phyloP scores from a whole-genome alignment of 1,139 yeast species.

The Scheffersomyces stambukii region DNA sequence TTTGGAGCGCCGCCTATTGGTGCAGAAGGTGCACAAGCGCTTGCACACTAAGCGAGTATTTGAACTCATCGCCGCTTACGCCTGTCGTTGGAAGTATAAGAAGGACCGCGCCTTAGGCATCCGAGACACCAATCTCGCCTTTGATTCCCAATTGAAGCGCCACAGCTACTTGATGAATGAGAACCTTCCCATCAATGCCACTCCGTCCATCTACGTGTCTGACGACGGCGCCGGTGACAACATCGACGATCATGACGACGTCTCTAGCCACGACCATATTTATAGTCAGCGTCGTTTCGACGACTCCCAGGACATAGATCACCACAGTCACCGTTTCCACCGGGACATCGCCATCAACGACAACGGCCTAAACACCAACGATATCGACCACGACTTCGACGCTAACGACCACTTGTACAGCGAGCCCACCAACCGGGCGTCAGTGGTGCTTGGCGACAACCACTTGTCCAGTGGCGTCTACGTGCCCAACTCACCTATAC shows the following conservation, averaged over 20 bases:
- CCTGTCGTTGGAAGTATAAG: conserved; percentile 54
- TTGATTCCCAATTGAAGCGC: conserved; percentile 23
- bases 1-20: conserved; percentile 58
- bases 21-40: conserved; percentile 57
- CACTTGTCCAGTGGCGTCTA: conserved; percentile 8
- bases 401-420: background rate
- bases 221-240: conserved; percentile 5
- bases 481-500: conserved; percentile 9
- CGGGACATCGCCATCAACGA: too few relatives aligned
- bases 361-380: too few relatives aligned
- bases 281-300: background rate
- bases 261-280: too few relatives aligned
- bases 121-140: conserved; percentile 22
- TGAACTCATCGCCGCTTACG: conserved; percentile 56
- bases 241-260: background rate
- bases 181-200: conserved; percentile 12
- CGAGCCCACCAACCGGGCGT: conserved; percentile 3
- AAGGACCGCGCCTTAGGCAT: conserved; percentile 26
- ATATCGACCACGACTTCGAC: too few relatives aligned
- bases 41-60: conserved; percentile 46
- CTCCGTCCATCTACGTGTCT: conserved; percentile 6
- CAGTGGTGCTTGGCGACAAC: conserved; percentile 6
- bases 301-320: too few relatives aligned
- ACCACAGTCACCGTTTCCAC: too few relatives aligned
- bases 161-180: conserved; percentile 26